A percentile compares a stretch with the other conserved stretches of the same genome.
phyloP scores from a whole-genome alignment of 2,329 filamentous ascomycete species.

The Huntiella omanensis region DNA sequence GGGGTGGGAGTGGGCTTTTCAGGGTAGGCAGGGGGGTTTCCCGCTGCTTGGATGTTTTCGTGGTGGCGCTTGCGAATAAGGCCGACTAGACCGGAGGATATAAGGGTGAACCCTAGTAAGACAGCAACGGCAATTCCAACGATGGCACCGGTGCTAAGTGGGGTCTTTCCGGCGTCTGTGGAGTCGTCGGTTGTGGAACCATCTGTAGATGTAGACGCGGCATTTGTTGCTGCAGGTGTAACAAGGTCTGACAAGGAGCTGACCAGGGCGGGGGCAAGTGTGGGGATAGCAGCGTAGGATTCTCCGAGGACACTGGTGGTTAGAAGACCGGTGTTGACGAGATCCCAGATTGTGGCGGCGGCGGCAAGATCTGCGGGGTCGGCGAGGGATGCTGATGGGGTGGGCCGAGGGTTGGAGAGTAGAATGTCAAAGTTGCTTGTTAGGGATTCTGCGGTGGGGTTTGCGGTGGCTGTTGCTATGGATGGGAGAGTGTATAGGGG shows the following conservation, averaged over 20 bases:
- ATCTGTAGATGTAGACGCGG: too few relatives aligned
- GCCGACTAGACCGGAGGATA: constrained; percentile 25
- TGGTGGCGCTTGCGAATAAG: constrained; percentile 20
- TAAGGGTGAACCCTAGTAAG: constrained; percentile 21
- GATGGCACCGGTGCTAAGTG: constrained; percentile 21
- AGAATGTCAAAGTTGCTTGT: neutral
- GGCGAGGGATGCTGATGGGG: neutral
- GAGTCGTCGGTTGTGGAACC: too few relatives aligned
- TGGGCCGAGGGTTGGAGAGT: neutral
- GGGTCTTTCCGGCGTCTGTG: too few relatives aligned
- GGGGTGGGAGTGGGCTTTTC: too few relatives aligned
- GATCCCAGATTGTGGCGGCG: constrained; percentile 15
- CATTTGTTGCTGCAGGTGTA: too few relatives aligned
- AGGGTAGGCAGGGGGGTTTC: neutral
- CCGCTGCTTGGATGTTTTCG: constrained; percentile 14
- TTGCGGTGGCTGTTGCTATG: neutral
- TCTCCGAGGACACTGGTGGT: too few relatives aligned
- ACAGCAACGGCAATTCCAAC: constrained; percentile 28
- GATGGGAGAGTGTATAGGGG: too few relatives aligned
- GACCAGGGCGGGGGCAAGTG: too few relatives aligned
- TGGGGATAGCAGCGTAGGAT: too few relatives aligned
- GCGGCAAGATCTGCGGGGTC: neutral
- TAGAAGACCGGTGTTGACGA: too few relatives aligned
- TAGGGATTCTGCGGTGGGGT: neutral
- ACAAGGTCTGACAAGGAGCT: too few relatives aligned